Percentiles rank a stretch among this genome's conserved stretches.
Evolutionary conservation across 257 asterid genomes (phyloP).

Genomic region (Hygrophila difformis): DNA sequence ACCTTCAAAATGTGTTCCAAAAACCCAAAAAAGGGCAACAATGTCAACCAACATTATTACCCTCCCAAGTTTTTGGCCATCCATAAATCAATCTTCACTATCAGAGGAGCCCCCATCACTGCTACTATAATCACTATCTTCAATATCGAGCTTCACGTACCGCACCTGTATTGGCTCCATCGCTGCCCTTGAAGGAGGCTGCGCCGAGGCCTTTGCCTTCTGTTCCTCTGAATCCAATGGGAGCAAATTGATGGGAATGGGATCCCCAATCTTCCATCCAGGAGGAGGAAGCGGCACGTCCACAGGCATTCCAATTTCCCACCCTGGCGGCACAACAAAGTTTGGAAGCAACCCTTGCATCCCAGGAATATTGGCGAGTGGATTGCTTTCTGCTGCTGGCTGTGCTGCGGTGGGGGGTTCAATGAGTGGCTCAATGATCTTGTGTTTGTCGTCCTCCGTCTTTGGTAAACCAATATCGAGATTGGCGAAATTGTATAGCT

Average conservation of each 20-base stretch:
- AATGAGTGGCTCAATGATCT: conserved; percentile 44
- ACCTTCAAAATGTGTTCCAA: too few relatives aligned
- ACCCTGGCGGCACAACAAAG: conserved; percentile 70
- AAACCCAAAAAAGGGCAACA: too few relatives aligned
- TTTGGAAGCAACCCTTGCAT: conserved; percentile 48
- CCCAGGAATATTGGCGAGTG: conserved; percentile 29
- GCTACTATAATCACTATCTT: conserved; percentile 66
- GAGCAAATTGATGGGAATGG: conserved; percentile 57
- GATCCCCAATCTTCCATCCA: conserved; percentile 97
- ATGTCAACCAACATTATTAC: too few relatives aligned
- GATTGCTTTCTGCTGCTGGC: conserved; percentile 27
- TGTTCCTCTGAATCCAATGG: conserved; percentile 66
- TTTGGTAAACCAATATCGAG: conserved; percentile 77
- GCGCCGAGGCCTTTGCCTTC: conserved; percentile 26
- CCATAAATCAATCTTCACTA: conserved; percentile 71
- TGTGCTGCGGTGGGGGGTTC: conserved; percentile 31
- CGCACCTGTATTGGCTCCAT: conserved; percentile 83
- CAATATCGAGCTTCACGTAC: conserved; percentile 89
- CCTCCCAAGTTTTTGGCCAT: too few relatives aligned
- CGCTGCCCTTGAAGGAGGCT: conserved; percentile 38
- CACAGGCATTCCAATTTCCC: conserved; percentile 97
- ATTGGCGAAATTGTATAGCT: conserved; percentile 50
- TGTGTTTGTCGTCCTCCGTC: conserved; percentile 51
- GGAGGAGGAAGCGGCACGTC: conserved; percentile 79
- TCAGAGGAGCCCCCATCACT: conserved; percentile 66